A percentile compares a stretch with the other conserved stretches of the same genome.
Evolutionary conservation across 2,329 filamentous ascomycete genomes (phyloP).

Genomic region (Xylaria sp.): DNA sequence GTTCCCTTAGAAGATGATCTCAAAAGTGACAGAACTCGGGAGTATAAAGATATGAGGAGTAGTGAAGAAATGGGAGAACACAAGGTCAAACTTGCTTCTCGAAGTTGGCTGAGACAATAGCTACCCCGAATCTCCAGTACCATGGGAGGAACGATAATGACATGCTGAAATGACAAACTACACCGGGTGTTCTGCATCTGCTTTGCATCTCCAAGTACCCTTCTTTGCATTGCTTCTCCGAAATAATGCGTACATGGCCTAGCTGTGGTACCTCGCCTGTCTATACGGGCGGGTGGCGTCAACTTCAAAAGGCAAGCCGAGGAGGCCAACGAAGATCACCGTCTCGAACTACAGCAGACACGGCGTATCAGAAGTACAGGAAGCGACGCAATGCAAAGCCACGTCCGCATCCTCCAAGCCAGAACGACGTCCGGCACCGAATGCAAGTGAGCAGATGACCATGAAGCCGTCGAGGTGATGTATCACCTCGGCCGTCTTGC

Average conservation of each 20-base stretch:
- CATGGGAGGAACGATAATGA: constrained; percentile 4
- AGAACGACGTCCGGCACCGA: not conserved
- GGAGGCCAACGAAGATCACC: not conserved
- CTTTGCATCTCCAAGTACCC: not conserved
- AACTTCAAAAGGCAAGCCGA: not conserved
- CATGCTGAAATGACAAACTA: constrained; percentile 15
- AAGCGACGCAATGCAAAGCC: constrained; percentile 26
- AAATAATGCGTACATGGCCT: constrained; percentile 1
- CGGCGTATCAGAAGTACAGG: constrained; percentile 1
- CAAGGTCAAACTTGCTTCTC: not conserved
- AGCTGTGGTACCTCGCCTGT: not conserved
- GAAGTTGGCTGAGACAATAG: not conserved
- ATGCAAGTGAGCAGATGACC: constrained; percentile 23
- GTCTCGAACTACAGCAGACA: not conserved
- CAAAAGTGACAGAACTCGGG: not conserved
- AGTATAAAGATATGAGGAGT: not conserved
- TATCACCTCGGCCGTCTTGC: not conserved
- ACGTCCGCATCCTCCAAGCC: constrained; percentile 9
- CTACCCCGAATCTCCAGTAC: not conserved
- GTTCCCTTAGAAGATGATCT: not conserved
- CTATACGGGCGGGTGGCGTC: constrained; percentile 11
- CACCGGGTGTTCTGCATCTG: not conserved
- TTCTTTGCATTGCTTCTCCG: constrained; percentile 2
- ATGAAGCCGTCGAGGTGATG: not conserved
- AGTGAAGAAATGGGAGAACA: not conserved